Evolutionary conservation across 2,329 filamentous ascomycete species (phyloP).

Genomic region (Nemania sp.): DNA sequence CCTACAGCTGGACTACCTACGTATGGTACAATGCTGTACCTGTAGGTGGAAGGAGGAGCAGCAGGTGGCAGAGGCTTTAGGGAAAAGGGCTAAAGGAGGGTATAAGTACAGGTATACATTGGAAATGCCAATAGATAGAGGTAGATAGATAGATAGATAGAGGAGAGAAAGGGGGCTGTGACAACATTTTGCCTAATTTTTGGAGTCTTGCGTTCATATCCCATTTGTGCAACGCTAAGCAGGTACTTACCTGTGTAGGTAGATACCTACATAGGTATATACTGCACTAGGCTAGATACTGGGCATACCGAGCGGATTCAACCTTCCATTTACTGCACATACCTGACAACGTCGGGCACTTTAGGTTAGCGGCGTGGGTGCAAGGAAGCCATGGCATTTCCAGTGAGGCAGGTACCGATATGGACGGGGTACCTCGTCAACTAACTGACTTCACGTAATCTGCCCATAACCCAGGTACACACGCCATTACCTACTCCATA

Average conservation of each 20-base stretch:
- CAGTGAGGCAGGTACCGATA: slow-evolving; percentile 20
- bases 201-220: slow-evolving; percentile 11
- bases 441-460: slow-evolving; percentile 12
- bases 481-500: not conserved
- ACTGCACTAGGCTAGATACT: not conserved
- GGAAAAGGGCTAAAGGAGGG: slow-evolving; percentile 2
- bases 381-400: slow-evolving; percentile 11
- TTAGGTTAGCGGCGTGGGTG: slow-evolving; percentile 30
- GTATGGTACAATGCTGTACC: not conserved
- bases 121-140: not conserved
- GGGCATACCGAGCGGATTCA: not conserved
- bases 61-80: slow-evolving; percentile 4
- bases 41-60: not conserved
- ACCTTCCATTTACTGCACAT: slow-evolving; percentile 1
- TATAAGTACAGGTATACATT: slow-evolving; percentile 1
- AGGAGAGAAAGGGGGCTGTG: slow-evolving; percentile 18
- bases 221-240: slow-evolving; percentile 11
- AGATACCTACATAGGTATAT: too few species aligned
- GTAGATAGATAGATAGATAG: not conserved
- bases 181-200: slow-evolving; percentile 9
- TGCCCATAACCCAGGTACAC: not conserved
- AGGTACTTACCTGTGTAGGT: not conserved
- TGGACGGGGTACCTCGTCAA: slow-evolving; percentile 17
- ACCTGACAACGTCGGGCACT: slow-evolving; percentile 17
- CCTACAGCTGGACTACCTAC: not conserved